Conservation (phyloP, 495 filamentous ascomycete genomes). For the Aspergillus egyptiacus region DNA sequence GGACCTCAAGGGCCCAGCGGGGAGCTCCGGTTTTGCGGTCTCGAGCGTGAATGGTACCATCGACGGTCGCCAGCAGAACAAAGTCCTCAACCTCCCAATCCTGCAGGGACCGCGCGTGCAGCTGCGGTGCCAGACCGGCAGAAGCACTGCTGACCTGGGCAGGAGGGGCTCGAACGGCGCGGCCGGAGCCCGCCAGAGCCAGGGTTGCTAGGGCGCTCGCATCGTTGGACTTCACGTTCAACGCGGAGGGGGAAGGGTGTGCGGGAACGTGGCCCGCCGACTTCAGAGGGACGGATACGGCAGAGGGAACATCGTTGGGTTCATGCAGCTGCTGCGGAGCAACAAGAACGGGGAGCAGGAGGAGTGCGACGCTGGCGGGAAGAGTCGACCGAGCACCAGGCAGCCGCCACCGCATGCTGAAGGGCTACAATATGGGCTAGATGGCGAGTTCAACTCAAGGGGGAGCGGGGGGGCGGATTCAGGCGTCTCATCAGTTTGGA, state of each 20-base stretch:
- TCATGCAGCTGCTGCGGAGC: slow-evolving; percentile 47
- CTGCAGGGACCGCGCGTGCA: slow-evolving; percentile 87
- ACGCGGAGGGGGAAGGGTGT: slow-evolving; percentile 13
- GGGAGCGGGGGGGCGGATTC: background rate
- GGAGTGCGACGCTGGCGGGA: slow-evolving; percentile 45
- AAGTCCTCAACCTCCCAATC: slow-evolving; percentile 99
- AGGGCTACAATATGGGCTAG: slow-evolving; percentile 26
- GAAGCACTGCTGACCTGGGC: slow-evolving; percentile 55
- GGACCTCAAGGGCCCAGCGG: slow-evolving; percentile 75
- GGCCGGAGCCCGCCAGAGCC: slow-evolving; percentile 73
- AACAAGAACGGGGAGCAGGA: slow-evolving; percentile 40
- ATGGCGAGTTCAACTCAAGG: background rate
- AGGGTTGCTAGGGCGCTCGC: slow-evolving; percentile 90
- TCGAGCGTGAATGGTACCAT: slow-evolving; percentile 89
- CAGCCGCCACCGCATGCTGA: slow-evolving; percentile 47
- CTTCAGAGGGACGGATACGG: slow-evolving; percentile 30
- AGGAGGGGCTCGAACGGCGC: slow-evolving; percentile 79
- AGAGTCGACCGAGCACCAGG: slow-evolving; percentile 42
- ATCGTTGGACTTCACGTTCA: slow-evolving; percentile 57
- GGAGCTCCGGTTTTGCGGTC: slow-evolving; percentile 78
- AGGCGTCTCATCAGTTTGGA: slow-evolving; percentile 3
- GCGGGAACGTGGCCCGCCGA: slow-evolving; percentile 16
- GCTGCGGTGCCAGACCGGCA: slow-evolving; percentile 73
- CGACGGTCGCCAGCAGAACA: slow-evolving; percentile 98
- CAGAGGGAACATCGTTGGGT: slow-evolving; percentile 28